Evolutionary conservation across 202 grass and related monocot genomes (phyloP).

Genomic region (Bolboschoenoplectus hybrid): DNA sequence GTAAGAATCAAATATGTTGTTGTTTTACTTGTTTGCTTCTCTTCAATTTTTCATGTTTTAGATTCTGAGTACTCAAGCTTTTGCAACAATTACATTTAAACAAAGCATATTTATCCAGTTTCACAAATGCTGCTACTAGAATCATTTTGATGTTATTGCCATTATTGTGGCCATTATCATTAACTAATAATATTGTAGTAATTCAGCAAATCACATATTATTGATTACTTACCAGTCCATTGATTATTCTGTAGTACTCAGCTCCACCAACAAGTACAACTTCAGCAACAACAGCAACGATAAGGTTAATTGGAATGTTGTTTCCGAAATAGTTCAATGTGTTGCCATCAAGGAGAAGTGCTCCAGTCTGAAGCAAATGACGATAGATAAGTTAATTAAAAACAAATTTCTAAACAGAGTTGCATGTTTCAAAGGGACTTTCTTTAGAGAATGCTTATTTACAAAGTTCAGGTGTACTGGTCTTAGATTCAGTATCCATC

Average conservation of each 20-base stretch:
- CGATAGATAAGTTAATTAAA: background rate
- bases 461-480: background rate
- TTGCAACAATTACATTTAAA: background rate
- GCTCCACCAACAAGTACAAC: slow-evolving; percentile 86
- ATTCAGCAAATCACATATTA: background rate
- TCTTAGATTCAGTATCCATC: background rate
- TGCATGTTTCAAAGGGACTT: background rate
- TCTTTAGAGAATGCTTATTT: background rate
- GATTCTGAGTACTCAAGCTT: background rate
- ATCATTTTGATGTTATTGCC: background rate
- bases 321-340: slow-evolving; percentile 97
- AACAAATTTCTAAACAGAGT: background rate
- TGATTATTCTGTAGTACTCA: slow-evolving; percentile 98
- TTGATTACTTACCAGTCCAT: slow-evolving; percentile 60
- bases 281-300: slow-evolving; percentile 75
- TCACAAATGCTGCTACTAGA: background rate
- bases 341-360: slow-evolving; percentile 97
- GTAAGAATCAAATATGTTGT: slow-evolving; percentile 10
- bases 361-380: slow-evolving; percentile 68
- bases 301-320: slow-evolving; percentile 97
- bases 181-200: background rate
- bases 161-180: background rate
- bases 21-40: slow-evolving; percentile 6
- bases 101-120: background rate
- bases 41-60: background rate